These are phyloP conservation scores for Hanseniaspora lachancei DNA, from an alignment of 805 yeast species.

Conservation along the genomic window DNA sequence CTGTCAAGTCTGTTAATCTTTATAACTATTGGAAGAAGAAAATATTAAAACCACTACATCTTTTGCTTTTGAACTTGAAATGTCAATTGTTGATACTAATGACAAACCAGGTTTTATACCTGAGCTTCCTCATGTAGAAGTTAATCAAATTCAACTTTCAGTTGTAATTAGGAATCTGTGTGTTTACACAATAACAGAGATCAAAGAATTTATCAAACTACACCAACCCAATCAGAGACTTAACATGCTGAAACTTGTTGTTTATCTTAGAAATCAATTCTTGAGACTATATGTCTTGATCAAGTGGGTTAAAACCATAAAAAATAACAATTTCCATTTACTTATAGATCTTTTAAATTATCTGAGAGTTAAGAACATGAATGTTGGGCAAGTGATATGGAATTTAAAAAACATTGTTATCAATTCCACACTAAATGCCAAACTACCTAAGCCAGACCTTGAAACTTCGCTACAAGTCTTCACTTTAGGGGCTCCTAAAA, in stretches of 20 bases:
- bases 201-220: constrained; percentile 26
- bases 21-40: too few relatives aligned
- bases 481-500: constrained; percentile 60
- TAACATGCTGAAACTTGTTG: constrained; percentile 52
- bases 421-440: constrained; percentile 63
- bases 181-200: constrained; percentile 24
- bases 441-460: constrained; percentile 82
- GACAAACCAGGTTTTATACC: constrained; percentile 13
- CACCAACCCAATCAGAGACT: constrained; percentile 40
- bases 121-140: constrained; percentile 26
- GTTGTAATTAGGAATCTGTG: constrained; percentile 25
- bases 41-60: neutral
- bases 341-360: constrained; percentile 80
- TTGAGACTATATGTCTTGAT: constrained; percentile 71
- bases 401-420: constrained; percentile 47
- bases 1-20: too few relatives aligned
- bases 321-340: constrained; percentile 53
- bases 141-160: constrained; percentile 26
- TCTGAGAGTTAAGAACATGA: constrained; percentile 67
- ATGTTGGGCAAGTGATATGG: constrained; percentile 49
- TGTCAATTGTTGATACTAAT: neutral
- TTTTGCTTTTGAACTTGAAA: neutral
- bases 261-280: constrained; percentile 67
- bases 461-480: constrained; percentile 78
- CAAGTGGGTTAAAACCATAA: constrained; percentile 65